Percentiles rank a stretch among this genome's conserved stretches.
These are phyloP conservation scores for Scleroderma citrinum DNA, from an alignment of 768 basidiomycete genomes.

Conservation along the genomic window DNA sequence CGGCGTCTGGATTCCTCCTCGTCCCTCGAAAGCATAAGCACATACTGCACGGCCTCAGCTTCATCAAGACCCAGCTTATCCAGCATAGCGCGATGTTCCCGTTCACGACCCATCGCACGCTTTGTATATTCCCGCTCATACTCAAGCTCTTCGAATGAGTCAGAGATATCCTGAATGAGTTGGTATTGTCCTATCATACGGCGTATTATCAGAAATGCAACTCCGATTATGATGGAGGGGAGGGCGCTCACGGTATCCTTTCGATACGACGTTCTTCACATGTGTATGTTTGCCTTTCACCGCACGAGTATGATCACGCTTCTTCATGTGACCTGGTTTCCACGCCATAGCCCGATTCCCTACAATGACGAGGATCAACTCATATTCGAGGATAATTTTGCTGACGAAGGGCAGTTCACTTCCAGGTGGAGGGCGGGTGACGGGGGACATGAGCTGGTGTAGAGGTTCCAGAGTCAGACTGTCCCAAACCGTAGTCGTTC, in stretches of 20 bases:
- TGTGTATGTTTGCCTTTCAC: slow-evolving; percentile 28
- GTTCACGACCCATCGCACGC: slow-evolving; percentile 40
- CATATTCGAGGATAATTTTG: slow-evolving; percentile 51
- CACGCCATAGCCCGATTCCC: slow-evolving; percentile 63
- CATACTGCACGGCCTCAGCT: slow-evolving; percentile 70
- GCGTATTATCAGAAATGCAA: neutral
- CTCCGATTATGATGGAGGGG: neutral
- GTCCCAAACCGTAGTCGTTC: slow-evolving; percentile 59
- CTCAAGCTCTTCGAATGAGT: slow-evolving; percentile 48
- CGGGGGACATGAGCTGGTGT: slow-evolving; percentile 47
- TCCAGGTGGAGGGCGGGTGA: slow-evolving; percentile 30
- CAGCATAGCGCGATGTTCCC: slow-evolving; percentile 53
- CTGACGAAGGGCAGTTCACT: slow-evolving; percentile 40
- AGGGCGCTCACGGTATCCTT: slow-evolving; percentile 41
- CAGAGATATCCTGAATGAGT: slow-evolving; percentile 54
- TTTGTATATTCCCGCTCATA: slow-evolving; percentile 39
- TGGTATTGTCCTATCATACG: slow-evolving; percentile 54
- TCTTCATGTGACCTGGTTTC: slow-evolving; percentile 47
- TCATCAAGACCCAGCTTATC: slow-evolving; percentile 68
- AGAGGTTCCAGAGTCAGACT: slow-evolving; percentile 55
- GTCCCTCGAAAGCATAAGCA: slow-evolving; percentile 80
- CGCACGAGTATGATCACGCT: slow-evolving; percentile 22
- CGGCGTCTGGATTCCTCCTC: slow-evolving; percentile 38
- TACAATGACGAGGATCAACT: slow-evolving; percentile 51
- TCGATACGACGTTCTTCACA: slow-evolving; percentile 24